Percentiles rank a stretch among this genome's conserved stretches.
Conservation (phyloP, 768 basidiomycete species). For the Boletus fagicola region DNA sequence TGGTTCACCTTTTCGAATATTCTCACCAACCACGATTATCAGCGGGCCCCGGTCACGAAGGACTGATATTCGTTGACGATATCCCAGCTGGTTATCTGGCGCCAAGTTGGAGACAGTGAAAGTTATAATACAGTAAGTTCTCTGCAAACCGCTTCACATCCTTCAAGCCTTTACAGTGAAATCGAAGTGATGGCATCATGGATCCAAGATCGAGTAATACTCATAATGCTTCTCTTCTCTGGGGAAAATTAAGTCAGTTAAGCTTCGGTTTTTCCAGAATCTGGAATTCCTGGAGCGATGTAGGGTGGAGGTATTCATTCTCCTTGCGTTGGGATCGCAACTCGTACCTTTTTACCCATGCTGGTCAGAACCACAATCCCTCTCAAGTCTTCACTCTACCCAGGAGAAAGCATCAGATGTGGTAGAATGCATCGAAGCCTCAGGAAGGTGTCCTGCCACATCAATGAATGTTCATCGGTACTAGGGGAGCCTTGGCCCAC, state of each 20-base stretch:
- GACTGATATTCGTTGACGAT: not conserved
- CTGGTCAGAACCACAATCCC: not conserved
- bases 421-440: not conserved
- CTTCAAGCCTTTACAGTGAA: not conserved
- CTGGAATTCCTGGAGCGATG: not conserved
- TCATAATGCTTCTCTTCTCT: not conserved
- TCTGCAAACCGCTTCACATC: not conserved
- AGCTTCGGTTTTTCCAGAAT: not conserved
- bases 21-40: constrained; percentile 9
- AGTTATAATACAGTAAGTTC: not conserved
- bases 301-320: not conserved
- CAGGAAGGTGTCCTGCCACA: not conserved
- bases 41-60: constrained; percentile 1
- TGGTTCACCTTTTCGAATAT: not conserved
- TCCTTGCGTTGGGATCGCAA: not conserved
- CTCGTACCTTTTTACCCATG: not conserved
- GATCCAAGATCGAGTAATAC: not conserved
- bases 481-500: not conserved
- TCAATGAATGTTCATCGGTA: not conserved
- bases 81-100: too few species aligned
- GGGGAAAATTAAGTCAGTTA: not conserved
- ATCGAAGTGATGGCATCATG: not conserved
- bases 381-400: not conserved
- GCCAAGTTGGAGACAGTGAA: not conserved
- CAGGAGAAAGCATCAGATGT: not conserved